These are phyloP conservation scores for Daldinia childiae DNA, from an alignment of 495 filamentous ascomycete species.

Conservation along the genomic window DNA sequence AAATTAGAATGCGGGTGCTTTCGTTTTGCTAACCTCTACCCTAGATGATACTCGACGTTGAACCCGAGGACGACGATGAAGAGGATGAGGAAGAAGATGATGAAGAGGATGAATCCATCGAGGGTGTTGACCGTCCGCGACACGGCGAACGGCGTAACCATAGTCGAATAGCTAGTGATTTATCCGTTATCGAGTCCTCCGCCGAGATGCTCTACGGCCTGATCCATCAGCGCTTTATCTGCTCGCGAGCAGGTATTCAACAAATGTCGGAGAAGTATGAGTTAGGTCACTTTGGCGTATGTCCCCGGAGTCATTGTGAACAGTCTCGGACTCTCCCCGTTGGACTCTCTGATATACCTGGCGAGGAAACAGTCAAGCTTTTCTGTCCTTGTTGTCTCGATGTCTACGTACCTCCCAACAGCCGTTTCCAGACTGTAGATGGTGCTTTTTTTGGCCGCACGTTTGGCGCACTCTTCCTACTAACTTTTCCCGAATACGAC, in stretches of 20 bases:
- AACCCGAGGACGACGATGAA: conserved; percentile 91
- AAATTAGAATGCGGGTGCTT: not conserved
- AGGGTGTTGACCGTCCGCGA: conserved; percentile 70
- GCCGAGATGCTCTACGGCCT: conserved; percentile 97
- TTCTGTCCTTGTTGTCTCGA: conserved; percentile 98
- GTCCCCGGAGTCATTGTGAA: conserved; percentile 89
- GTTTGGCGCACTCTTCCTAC: conserved; percentile 91
- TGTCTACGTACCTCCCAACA: conserved; percentile 97
- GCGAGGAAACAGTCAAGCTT: conserved; percentile 96
- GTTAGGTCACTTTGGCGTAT: conserved; percentile 91
- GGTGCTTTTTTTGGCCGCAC: conserved; percentile 98
- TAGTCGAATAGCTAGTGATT: conserved; percentile 85
- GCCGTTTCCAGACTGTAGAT: conserved; percentile 96
- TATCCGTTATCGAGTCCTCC: conserved; percentile 94
- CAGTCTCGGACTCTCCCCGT: conserved; percentile 90
- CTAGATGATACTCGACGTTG: conserved; percentile 98
- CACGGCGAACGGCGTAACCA: conserved; percentile 76
- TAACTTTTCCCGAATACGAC: conserved; percentile 96
- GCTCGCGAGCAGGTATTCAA: conserved; percentile 94
- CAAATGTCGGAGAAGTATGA: conserved; percentile 99
- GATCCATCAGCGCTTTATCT: conserved; percentile 98
- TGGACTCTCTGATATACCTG: conserved; percentile 90
- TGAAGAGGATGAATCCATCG: conserved; percentile 77
- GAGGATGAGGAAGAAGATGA: conserved; percentile 84
- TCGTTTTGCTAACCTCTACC: conserved; percentile 30